Base-by-base conservation (phyloP, 805 yeast genomes). In the Saturnispora sekii region DNA sequence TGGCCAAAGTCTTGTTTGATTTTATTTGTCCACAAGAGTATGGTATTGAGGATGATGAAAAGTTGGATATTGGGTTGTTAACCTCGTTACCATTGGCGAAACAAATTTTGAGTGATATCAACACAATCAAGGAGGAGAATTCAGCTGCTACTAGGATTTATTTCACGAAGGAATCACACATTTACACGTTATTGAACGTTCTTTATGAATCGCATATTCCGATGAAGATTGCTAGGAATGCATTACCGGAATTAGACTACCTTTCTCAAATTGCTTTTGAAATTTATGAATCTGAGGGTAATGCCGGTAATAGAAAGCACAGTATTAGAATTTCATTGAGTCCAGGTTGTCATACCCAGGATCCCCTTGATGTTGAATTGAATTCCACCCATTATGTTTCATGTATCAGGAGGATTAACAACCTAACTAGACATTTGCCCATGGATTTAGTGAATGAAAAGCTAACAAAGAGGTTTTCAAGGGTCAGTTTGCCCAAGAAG, bases 1-100 rank as follows among this genome's bases (percentile, higher is more conserved):
- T 93, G 45, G 85, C 96, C 1, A 94, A 93, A 62, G 96, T 93
- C 6, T 66, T 93, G 50, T 93, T 93, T 67, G 99, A 93, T 64
- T 93, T 90, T 59, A 88, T 93, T 40, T 93, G 97, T 64, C 99
- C 99, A 9, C 97, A 93, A 63, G 99, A 93, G 60, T 93, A 93
- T 60, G 99, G 99, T 51, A 93, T 93, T 54, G 87, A 89, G 52
- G 95, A 88, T 58, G 81, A 83, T 56, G 98, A 93, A 63, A 93
- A 93, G 60, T 73, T 93, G 48, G 99, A 93, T 60, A 93, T 93
- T 66, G 99, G 99, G 4, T 68, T 93, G 46, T 69, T 93, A 54
- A 93, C 99, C 0, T 86, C 96, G 2, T 72, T 93, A 56, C 99
- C 99, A 2, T 72, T 93, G 54, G 94, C 96, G 1, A 84, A 80